These are phyloP conservation scores for Chlorella variabilis DNA, from an alignment of 163 green algal species.

Conservation along the genomic window DNA sequence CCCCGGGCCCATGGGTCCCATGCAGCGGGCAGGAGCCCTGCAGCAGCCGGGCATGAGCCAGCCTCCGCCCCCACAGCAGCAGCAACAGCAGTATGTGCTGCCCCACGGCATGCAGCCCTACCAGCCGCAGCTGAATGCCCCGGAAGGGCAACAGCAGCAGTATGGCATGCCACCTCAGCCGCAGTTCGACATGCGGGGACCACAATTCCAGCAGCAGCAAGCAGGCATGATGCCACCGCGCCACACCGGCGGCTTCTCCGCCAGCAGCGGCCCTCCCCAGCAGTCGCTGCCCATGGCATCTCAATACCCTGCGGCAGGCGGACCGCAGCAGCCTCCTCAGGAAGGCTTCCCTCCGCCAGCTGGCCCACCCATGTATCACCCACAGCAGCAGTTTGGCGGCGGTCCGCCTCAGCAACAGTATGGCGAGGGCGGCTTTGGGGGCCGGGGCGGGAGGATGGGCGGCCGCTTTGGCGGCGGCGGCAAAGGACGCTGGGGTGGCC, in stretches of 20 bases:
- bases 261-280: not conserved
- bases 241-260: not conserved
- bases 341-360: not conserved
- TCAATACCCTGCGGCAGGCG: too few relatives aligned
- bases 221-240: not conserved
- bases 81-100: too few relatives aligned
- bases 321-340: too few relatives aligned
- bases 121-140: too few relatives aligned
- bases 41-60: not conserved
- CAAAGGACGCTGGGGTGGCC: not conserved
- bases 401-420: not conserved
- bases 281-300: not conserved
- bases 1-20: not conserved
- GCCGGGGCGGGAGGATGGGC: not conserved
- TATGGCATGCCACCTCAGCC: not conserved
- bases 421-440: not conserved
- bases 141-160: conserved; percentile 15
- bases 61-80: not conserved
- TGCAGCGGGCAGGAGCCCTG: not conserved
- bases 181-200: not conserved
- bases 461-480: not conserved
- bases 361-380: not conserved
- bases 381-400: not conserved
- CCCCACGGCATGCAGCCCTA: too few relatives aligned
- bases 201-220: not conserved